Evolutionary conservation across 306 rosid species (phyloP), one percentile per base, ranked within the genome.

Genomic region (Rosa persica): DNA sequence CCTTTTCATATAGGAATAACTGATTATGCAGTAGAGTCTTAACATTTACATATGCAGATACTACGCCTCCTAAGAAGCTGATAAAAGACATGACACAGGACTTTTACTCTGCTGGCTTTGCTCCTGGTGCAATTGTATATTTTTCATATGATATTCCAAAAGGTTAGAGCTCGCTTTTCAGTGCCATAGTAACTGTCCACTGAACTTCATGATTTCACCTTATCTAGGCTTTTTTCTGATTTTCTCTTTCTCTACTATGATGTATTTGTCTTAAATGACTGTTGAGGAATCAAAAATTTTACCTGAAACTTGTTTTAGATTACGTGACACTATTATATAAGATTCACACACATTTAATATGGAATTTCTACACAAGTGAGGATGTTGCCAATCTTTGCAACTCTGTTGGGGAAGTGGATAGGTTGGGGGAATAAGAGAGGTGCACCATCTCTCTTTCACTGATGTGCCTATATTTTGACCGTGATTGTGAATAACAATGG

Each of bases 101-200:
- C 80, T 96, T 93, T 51, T 89, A 85, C 81, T 68, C 80, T 64
- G 91, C 91, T 76, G 98, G 96, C 40, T 96, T 93, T 86, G 84
- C 87, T 77, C 99, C 99, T 4, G 98, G 98, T 49, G 99, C 98
- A 55, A 86, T 96, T 22, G 90, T 96, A 58, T 93, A 96, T 81
- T 96, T 96, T 69, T 79, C 97, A 11, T 89, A 89, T 48, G 82
- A 85, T 83, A 72, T 76, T 75, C 88, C 90, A 20, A 85, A 82
- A 82, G 98, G 99, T 91, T 69, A 69, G 90, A 78, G 68, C 19
- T 8, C 22, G 76, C 60, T 75, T 79, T 73, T 65, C 39, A 25
- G 23, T 61, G 40, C 62, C 60, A 19, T 27, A n/a, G 48, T 8
- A 34, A 67, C 8, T 27, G 42, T 48, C n/a, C 3, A 22, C 64